Evolutionary conservation across 2,329 filamentous ascomycete species (phyloP).

Genomic region (Zymoseptoria crescenta): DNA sequence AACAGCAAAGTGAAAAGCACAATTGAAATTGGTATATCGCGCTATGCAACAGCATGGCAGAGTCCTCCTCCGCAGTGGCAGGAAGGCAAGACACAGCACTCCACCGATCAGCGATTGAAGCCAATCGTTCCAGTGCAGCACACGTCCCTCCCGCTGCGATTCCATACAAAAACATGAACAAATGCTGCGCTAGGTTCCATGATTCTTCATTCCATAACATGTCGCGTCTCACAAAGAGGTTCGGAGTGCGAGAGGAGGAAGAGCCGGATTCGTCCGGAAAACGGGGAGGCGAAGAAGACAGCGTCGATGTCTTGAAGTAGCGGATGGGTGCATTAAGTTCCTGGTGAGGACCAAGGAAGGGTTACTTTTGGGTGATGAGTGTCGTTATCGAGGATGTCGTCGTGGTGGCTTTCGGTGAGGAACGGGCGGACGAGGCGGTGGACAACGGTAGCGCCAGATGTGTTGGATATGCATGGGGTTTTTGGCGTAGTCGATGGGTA

Average conservation of each 20-base stretch:
- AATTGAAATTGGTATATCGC: slow-evolving; percentile 19
- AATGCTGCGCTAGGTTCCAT: slow-evolving; percentile 7
- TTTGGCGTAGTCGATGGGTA: slow-evolving; percentile 3
- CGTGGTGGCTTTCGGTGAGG: background rate
- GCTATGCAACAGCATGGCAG: slow-evolving; percentile 16
- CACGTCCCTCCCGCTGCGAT: slow-evolving; percentile 6
- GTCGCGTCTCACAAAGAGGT: background rate
- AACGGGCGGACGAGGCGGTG: background rate
- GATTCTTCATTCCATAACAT: background rate
- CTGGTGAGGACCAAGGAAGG: background rate
- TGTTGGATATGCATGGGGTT: background rate
- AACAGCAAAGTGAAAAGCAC: background rate
- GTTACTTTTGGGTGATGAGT: background rate
- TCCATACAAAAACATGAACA: slow-evolving; percentile 7
- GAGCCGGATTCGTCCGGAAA: background rate
- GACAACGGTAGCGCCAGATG: background rate
- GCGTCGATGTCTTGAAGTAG: background rate
- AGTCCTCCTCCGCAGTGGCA: background rate
- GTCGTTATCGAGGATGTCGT: slow-evolving; percentile 1
- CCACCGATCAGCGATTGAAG: background rate
- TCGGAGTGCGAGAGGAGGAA: background rate
- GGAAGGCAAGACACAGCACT: background rate
- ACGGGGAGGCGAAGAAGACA: background rate
- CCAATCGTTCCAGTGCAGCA: slow-evolving; percentile 8
- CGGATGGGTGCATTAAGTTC: background rate